phyloP scores from a whole-genome alignment of 176 grass and related monocot genomes.

The barley (Hordeum vulgare) region MorexV3_pseudomolecules_assembly NC_058520.1:442557934-442558433 shows the following conservation, averaged over 20 bases:
- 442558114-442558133: not conserved
- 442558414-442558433: slow-evolving; percentile 99
- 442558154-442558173: not conserved
- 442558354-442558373: not conserved
- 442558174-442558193: not conserved
- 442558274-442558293: slow-evolving; percentile 99
- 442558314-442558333: slow-evolving; percentile 97
- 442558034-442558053: not conserved
- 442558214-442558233: slow-evolving; percentile 98
- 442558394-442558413: slow-evolving; percentile 34
- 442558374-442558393: not conserved
- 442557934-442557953: not conserved
- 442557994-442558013: not conserved
- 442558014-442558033: not conserved
- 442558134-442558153: not conserved
- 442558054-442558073: not conserved
- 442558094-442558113: not conserved
- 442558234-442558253: slow-evolving; percentile 99
- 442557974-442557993: not conserved
- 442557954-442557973: not conserved
- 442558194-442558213: not conserved
- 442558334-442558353: not conserved
- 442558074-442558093: not conserved
- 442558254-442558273: slow-evolving; percentile 99
- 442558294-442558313: slow-evolving; percentile 98